Evolutionary conservation across 306 rosid genomes (phyloP).

Genomic region (Ammopiptanthus mongolicus): DNA sequence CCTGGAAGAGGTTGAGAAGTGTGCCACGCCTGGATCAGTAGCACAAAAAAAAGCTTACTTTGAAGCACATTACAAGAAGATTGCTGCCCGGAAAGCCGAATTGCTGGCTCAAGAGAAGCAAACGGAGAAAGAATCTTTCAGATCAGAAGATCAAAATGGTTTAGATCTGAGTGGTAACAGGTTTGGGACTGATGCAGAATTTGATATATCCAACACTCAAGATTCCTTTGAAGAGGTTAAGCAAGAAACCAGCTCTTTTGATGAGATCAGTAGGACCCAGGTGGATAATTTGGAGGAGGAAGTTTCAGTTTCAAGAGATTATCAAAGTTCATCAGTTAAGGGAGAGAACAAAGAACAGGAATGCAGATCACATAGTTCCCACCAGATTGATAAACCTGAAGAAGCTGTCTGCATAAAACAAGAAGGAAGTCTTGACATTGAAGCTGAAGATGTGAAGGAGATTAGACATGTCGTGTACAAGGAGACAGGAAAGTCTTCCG

Average conservation of each 20-base stretch:
- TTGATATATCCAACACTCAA: slow-evolving; percentile 24
- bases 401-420: slow-evolving; percentile 35
- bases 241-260: slow-evolving; percentile 24
- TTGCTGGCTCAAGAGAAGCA: slow-evolving; percentile 65
- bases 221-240: slow-evolving; percentile 19
- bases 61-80: slow-evolving; percentile 93
- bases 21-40: slow-evolving; percentile 93
- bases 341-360: slow-evolving; percentile 39
- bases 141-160: slow-evolving; percentile 40
- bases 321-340: slow-evolving; percentile 29
- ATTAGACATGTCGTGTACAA: slow-evolving; percentile 29
- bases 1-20: slow-evolving; percentile 94
- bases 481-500: slow-evolving; percentile 37
- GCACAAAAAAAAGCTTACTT: slow-evolving; percentile 93
- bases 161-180: slow-evolving; percentile 38
- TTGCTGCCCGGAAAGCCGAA: slow-evolving; percentile 85
- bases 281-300: slow-evolving; percentile 38
- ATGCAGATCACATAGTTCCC: slow-evolving; percentile 28
- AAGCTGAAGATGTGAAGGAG: slow-evolving; percentile 41
- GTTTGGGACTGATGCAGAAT: slow-evolving; percentile 27
- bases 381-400: slow-evolving; percentile 31
- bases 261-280: slow-evolving; percentile 19
- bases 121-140: slow-evolving; percentile 27
- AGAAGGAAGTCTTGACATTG: slow-evolving; percentile 31
- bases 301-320: slow-evolving; percentile 30